phyloP scores from a whole-genome alignment of 192 early-diverging fungal species.

The Coemansia sp. region DNA sequence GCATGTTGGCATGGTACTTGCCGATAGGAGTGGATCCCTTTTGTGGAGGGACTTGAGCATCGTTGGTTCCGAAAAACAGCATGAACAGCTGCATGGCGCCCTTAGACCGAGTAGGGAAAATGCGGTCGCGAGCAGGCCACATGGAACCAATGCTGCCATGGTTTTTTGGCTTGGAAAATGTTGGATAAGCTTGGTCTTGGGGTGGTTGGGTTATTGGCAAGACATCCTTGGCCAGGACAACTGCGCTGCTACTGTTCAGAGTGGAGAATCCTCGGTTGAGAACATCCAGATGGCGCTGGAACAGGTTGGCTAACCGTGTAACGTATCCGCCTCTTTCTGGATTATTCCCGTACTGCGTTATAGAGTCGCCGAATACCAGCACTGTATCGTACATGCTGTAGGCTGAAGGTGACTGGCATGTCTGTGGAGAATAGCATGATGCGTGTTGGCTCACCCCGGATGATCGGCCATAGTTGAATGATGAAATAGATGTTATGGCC shows the following conservation, averaged over 20 bases:
- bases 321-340: slow-evolving; percentile 52
- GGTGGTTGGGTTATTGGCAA: too few species aligned
- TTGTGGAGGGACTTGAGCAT: slow-evolving; percentile 57
- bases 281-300: slow-evolving; percentile 69
- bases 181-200: too few species aligned
- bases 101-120: too few species aligned
- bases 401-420: neutral
- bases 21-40: slow-evolving; percentile 58
- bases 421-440: too few species aligned
- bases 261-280: slow-evolving; percentile 78
- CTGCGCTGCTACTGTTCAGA: slow-evolving; percentile 59
- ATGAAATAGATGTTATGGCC: too few species aligned
- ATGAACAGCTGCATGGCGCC: slow-evolving; percentile 15
- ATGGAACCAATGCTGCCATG: neutral
- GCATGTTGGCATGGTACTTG: slow-evolving; percentile 59
- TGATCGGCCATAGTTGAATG: too few species aligned
- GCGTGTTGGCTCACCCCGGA: too few species aligned
- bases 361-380: slow-evolving; percentile 41
- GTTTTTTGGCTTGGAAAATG: too few species aligned
- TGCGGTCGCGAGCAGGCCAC: neutral
- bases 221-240: too few species aligned
- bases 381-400: slow-evolving; percentile 24
- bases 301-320: slow-evolving; percentile 53
- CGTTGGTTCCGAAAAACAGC: slow-evolving; percentile 82
- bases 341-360: slow-evolving; percentile 31